phyloP scores from a whole-genome alignment of 345 rosid species.

The Aethionema arabicum region DNA sequence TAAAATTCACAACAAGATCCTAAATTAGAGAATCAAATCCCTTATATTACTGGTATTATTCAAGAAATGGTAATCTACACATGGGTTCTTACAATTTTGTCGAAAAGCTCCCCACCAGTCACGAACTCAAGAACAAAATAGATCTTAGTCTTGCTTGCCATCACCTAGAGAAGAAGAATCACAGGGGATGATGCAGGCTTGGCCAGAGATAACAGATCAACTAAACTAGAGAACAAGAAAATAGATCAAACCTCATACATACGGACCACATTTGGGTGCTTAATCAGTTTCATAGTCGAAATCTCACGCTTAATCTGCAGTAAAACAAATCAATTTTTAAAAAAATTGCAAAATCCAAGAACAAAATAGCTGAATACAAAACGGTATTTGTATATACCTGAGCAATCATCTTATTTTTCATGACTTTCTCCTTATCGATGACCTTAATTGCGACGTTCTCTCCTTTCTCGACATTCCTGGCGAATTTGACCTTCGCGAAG shows the following conservation, averaged over 20 bases:
- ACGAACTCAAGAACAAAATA: conserved; percentile 90
- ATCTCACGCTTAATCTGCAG: conserved; percentile 91
- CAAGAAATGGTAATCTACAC: not conserved
- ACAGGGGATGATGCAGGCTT: conserved; percentile 5
- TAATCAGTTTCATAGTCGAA: conserved; percentile 86
- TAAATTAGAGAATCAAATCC: conserved; percentile 7
- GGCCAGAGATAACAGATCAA: conserved; percentile 23
- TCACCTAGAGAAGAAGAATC: conserved; percentile 58
- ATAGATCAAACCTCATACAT: conserved; percentile 75
- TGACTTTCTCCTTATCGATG: conserved; percentile 89
- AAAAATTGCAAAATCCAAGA: not conserved
- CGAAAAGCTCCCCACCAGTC: conserved; percentile 98
- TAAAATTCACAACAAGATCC: conserved; percentile 22
- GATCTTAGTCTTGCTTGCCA: conserved; percentile 97
- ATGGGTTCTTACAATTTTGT: conserved; percentile 74
- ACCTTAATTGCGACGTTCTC: conserved; percentile 89
- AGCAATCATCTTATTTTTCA: conserved; percentile 86
- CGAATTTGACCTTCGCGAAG: conserved; percentile 97
- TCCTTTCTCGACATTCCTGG: conserved; percentile 63
- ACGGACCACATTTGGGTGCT: conserved; percentile 94
- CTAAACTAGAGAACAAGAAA: not conserved
- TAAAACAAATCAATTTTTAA: conserved; percentile 7
- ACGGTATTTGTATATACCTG: conserved; percentile 48
- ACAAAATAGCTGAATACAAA: too few relatives aligned
- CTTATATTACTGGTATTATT: not conserved